Evolutionary conservation across 805 yeast species (phyloP).

Genomic region (Candida pseudoglaebosa): DNA sequence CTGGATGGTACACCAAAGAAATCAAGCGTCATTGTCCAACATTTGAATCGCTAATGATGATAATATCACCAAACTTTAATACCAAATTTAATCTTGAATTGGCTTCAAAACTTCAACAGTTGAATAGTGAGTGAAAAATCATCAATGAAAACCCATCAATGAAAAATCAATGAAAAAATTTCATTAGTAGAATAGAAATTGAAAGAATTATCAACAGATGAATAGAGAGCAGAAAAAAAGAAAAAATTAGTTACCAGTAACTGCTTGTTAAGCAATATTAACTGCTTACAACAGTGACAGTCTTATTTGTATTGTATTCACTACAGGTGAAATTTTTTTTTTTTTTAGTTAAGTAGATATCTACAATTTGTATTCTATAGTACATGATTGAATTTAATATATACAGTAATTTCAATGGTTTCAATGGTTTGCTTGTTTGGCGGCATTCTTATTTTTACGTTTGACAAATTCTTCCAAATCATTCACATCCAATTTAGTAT

Average conservation of each 20-base stretch:
- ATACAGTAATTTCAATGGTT: not conserved
- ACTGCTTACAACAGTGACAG: no score
- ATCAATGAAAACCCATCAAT: no score
- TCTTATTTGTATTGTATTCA: no score
- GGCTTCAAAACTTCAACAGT: constrained; percentile 13
- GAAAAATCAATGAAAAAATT: no score
- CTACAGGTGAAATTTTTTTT: no score
- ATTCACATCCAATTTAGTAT: constrained; percentile 68
- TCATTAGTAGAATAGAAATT: no score
- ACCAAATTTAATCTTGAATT: constrained; percentile 16
- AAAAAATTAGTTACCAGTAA: no score
- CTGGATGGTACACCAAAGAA: constrained; percentile 26
- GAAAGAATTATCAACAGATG: no score
- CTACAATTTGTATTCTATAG: not conserved
- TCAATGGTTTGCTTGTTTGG: not conserved
- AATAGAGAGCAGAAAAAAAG: no score
- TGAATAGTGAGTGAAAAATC: no score
- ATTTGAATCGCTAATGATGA: constrained; percentile 30
- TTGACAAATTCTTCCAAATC: constrained; percentile 50
- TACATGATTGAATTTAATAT: not conserved
- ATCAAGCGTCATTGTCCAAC: constrained; percentile 19
- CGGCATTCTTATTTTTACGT: constrained; percentile 14
- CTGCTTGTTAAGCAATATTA: no score
- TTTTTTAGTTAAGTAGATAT: no score
- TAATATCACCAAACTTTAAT: constrained; percentile 18